phyloP scores from a whole-genome alignment of 106 monocot genomes.

The Acorus gramineus region DNA sequence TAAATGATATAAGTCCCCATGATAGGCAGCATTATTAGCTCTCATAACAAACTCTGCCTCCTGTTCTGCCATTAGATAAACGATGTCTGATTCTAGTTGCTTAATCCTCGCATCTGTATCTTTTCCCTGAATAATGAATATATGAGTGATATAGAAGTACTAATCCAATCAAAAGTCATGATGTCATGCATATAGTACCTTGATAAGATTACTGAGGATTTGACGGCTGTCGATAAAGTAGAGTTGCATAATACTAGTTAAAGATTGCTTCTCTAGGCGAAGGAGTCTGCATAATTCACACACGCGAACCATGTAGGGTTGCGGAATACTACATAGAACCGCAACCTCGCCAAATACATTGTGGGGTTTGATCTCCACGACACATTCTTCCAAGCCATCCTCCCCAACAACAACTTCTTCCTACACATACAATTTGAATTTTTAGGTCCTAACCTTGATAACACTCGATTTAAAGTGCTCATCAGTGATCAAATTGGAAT shows the following conservation, averaged over 20 bases:
- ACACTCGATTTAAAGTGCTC: no score
- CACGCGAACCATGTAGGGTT: slow-evolving; percentile 50
- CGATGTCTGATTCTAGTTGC: slow-evolving; percentile 55
- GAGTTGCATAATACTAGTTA: slow-evolving; percentile 41
- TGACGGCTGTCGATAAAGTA: slow-evolving; percentile 59
- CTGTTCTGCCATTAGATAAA: slow-evolving; percentile 60
- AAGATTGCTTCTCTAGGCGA: slow-evolving; percentile 54
- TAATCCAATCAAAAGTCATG: neutral
- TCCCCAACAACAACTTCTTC: slow-evolving; percentile 48
- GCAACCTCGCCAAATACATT: slow-evolving; percentile 59
- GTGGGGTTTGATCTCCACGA: slow-evolving; percentile 39
- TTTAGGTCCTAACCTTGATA: no score
- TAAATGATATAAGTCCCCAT: slow-evolving; percentile 47
- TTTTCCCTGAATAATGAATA: slow-evolving; percentile 26
- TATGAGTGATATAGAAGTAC: neutral
- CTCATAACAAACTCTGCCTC: slow-evolving; percentile 54
- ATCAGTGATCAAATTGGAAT: neutral
- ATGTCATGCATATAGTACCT: slow-evolving; percentile 15
- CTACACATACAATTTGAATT: slow-evolving; percentile 5
- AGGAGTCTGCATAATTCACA: slow-evolving; percentile 51
- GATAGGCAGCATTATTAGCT: slow-evolving; percentile 57
- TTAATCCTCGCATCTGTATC: slow-evolving; percentile 38
- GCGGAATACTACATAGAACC: slow-evolving; percentile 53
- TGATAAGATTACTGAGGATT: slow-evolving; percentile 50
- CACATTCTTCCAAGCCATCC: slow-evolving; percentile 40